These are phyloP conservation scores for Symbiodinium pilosum DNA, from an alignment of 73 alveolate genomes.

Conservation along the genomic window DNA sequence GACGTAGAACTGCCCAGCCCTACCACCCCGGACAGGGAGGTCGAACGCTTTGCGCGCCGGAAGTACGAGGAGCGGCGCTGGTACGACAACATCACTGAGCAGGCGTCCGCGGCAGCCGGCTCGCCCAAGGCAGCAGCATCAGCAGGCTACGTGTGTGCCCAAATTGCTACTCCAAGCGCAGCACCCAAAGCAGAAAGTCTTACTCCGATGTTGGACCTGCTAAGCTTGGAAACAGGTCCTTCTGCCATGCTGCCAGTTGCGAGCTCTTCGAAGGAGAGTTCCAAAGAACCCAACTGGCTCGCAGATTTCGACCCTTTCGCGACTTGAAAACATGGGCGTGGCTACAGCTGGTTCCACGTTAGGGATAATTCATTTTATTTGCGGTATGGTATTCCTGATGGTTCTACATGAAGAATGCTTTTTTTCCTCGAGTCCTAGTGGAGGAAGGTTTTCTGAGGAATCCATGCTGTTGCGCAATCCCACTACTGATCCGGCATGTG, in stretches of 20 bases:
- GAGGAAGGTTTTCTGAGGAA: too few species aligned
- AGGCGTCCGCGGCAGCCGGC: background rate
- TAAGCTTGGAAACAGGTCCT: background rate
- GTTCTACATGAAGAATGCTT: too few species aligned
- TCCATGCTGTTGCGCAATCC: too few species aligned
- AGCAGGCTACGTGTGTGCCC: background rate
- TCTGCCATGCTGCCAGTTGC: background rate
- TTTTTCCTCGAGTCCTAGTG: too few species aligned
- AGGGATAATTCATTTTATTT: too few species aligned
- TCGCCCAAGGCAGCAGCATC: background rate
- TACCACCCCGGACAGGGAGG: background rate
- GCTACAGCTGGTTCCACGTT: too few species aligned
- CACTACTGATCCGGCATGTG: too few species aligned
- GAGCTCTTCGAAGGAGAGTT: too few species aligned
- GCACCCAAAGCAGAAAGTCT: background rate
- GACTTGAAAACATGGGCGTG: background rate
- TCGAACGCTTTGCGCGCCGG: background rate
- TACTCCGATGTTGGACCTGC: background rate
- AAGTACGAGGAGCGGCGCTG: conserved; percentile 7
- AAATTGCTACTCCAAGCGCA: background rate
- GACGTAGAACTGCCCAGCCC: background rate
- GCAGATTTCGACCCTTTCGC: background rate
- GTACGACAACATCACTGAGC: background rate
- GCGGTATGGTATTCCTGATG: too few species aligned
- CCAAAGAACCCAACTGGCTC: background rate